Evolutionary conservation across 108 stramenopile species (phyloP).

Genomic region (Pseudonitzschia delicatissima): DNA sequence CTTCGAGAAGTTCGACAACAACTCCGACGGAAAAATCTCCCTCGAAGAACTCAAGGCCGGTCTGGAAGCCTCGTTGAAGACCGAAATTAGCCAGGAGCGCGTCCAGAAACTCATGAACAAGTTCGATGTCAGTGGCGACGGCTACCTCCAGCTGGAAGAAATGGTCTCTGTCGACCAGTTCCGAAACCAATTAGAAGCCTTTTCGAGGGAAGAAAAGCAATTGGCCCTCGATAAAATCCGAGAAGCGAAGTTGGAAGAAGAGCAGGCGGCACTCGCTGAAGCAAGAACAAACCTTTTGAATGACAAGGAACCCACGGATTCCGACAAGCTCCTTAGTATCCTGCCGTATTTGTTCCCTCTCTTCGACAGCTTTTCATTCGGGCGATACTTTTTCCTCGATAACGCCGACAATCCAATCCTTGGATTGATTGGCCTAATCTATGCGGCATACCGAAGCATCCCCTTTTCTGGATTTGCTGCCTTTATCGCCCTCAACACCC

Average conservation of each 20-base stretch:
- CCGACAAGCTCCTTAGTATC: constrained; percentile 63
- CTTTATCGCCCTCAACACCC: constrained; percentile 70
- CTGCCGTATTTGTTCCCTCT: constrained; percentile 84
- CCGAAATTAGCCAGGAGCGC: constrained; percentile 67
- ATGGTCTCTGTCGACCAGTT: constrained; percentile 70
- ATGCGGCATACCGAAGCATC: constrained; percentile 59
- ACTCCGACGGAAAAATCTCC: constrained; percentile 73
- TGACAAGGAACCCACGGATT: constrained; percentile 61
- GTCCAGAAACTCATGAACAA: constrained; percentile 67
- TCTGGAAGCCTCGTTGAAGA: constrained; percentile 73
- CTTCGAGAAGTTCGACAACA: constrained; percentile 75
- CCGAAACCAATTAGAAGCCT: constrained; percentile 66
- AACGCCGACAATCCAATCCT: constrained; percentile 73
- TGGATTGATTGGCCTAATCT: constrained; percentile 53
- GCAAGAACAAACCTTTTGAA: constrained; percentile 68
- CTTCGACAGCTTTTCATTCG: constrained; percentile 83
- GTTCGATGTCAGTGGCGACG: constrained; percentile 75
- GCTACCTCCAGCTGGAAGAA: constrained; percentile 74
- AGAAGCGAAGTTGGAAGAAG: constrained; percentile 52
- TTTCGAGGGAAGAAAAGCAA: constrained; percentile 74
- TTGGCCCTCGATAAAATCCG: constrained; percentile 51
- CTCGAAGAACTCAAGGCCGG: constrained; percentile 72
- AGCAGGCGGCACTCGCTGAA: constrained; percentile 43
- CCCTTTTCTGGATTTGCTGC: constrained; percentile 81
- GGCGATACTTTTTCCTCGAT: constrained; percentile 66